phyloP scores from a whole-genome alignment of 2,329 filamentous ascomycete genomes.

The Ophiosphaerella korrae region DNA sequence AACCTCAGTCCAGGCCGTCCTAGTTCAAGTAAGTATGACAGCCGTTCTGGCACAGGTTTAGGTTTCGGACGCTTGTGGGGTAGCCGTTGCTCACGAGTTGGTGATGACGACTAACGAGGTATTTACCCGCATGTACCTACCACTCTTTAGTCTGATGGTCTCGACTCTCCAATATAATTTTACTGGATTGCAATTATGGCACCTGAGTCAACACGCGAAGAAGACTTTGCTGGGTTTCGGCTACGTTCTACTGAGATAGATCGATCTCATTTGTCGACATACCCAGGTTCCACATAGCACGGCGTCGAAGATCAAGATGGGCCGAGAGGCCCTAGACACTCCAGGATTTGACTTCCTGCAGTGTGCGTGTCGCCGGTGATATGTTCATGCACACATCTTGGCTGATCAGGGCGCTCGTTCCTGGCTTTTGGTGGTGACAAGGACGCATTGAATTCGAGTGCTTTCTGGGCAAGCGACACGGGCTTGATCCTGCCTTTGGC shows the following conservation, averaged over 20 bases:
- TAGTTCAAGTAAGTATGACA: too few species aligned
- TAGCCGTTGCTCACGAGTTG: neutral
- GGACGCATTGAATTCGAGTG: conserved; percentile 4
- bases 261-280: conserved; percentile 4
- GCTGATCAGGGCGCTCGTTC: neutral
- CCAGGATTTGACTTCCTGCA: conserved; percentile 1
- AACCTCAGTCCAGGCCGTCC: too few species aligned
- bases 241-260: neutral
- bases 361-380: neutral
- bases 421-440: neutral
- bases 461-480: too few species aligned
- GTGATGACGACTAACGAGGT: neutral
- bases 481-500: too few species aligned
- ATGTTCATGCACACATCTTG: conserved; percentile 1
- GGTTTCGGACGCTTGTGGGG: neutral
- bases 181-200: neutral
- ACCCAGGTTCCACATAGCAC: neutral
- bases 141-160: neutral
- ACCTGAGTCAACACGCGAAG: conserved; percentile 1
- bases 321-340: neutral
- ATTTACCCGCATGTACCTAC: neutral
- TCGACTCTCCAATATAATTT: conserved; percentile 4
- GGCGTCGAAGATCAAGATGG: neutral
- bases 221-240: too few species aligned
- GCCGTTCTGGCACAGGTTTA: too few species aligned